phyloP scores from a whole-genome alignment of 352 stramenopile species.

The Globisporangium barbulae region DNA sequence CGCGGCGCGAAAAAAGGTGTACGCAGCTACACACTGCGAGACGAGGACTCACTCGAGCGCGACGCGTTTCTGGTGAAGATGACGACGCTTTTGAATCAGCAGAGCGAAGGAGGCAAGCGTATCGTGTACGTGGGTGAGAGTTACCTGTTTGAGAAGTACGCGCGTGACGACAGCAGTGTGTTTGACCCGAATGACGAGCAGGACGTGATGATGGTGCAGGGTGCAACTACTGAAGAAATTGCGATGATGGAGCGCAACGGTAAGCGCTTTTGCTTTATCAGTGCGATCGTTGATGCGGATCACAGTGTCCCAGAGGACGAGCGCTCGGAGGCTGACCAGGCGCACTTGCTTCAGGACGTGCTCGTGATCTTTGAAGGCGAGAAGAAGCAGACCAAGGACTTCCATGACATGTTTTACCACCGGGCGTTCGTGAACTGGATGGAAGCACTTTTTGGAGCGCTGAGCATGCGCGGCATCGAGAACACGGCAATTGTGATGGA shows the following conservation, averaged over 20 bases:
- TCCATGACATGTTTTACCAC: slow-evolving; percentile 12
- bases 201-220: not conserved
- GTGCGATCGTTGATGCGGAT: slow-evolving; percentile 9
- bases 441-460: slow-evolving; percentile 4
- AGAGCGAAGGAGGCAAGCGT: not conserved
- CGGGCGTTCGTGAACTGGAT: slow-evolving; percentile 10
- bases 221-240: not conserved
- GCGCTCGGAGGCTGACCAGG: not conserved
- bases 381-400: slow-evolving; percentile 16
- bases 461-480: slow-evolving; percentile 4
- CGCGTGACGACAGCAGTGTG: slow-evolving; percentile 6
- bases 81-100: not conserved
- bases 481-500: slow-evolving; percentile 13
- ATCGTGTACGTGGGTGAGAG: slow-evolving; percentile 15
- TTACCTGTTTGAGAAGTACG: slow-evolving; percentile 6
- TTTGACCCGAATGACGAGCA: slow-evolving; percentile 14
- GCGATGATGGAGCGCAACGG: slow-evolving; percentile 1
- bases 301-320: not conserved
- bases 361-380: slow-evolving; percentile 13
- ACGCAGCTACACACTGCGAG: not conserved
- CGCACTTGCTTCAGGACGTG: slow-evolving; percentile 12
- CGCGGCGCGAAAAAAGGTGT: not conserved
- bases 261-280: slow-evolving; percentile 8
- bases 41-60: not conserved
- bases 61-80: slow-evolving; percentile 8